These are phyloP conservation scores for Botryosphaeria dothidea DNA, from an alignment of 2,329 filamentous ascomycete genomes.

Conservation along the genomic window DNA sequence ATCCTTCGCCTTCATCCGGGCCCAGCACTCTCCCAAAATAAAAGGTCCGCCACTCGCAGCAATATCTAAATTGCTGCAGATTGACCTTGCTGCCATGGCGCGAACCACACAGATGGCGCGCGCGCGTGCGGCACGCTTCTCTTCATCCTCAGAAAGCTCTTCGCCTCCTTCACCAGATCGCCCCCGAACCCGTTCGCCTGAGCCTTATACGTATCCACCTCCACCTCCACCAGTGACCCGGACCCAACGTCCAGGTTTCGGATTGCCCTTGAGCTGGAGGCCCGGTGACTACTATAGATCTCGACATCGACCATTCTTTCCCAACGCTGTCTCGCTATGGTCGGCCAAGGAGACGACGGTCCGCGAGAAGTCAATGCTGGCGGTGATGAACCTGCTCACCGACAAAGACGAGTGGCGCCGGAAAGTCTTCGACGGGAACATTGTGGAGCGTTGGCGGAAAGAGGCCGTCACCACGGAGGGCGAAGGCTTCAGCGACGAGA, in stretches of 20 bases:
- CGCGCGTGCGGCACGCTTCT: background rate
- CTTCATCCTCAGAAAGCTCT: background rate
- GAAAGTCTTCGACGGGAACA: conserved; percentile 39
- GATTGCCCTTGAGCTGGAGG: background rate
- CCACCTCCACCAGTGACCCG: no score
- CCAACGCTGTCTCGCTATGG: background rate
- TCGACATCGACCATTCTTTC: background rate
- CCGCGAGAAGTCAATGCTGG: conserved; percentile 42
- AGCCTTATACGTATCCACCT: no score
- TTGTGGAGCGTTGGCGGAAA: conserved; percentile 34
- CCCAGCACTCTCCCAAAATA: no score
- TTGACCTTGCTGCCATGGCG: no score
- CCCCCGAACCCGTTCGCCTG: no score
- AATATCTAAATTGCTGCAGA: no score
- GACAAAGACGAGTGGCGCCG: conserved; percentile 43
- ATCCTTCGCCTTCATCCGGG: no score
- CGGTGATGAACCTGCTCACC: conserved; percentile 42
- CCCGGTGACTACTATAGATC: background rate
- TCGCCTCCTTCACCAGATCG: background rate
- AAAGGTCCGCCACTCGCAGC: no score
- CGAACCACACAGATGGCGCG: no score
- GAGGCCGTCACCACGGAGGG: conserved; percentile 23
- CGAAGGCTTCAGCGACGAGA: conserved; percentile 19
- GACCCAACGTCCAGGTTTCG: background rate
- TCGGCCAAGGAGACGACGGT: conserved; percentile 27